phyloP scores from a whole-genome alignment of 1,284 basidiomycete genomes.

The Boletus semigastroideus region DNA sequence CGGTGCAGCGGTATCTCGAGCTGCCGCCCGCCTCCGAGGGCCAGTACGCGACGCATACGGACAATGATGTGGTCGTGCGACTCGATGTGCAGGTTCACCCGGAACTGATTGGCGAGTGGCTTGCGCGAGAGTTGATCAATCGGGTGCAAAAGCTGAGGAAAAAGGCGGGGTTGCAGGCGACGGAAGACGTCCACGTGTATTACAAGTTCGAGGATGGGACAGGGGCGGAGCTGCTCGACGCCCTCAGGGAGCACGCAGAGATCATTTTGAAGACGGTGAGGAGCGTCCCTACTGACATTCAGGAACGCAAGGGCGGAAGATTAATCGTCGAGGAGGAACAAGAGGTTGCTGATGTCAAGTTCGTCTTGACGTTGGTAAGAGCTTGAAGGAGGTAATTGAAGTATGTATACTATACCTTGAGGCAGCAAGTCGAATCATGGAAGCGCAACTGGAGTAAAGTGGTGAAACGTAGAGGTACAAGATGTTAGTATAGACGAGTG shows the following conservation, averaged over 20 bases:
- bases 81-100: constrained; percentile 88
- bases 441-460: neutral
- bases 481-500: constrained; percentile 22
- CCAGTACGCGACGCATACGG: constrained; percentile 84
- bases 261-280: constrained; percentile 79
- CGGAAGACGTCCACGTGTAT: constrained; percentile 92
- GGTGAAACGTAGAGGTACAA: constrained; percentile 33
- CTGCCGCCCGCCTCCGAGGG: constrained; percentile 57
- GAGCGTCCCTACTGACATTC: constrained; percentile 64
- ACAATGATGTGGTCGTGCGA: constrained; percentile 93
- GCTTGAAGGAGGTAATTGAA: constrained; percentile 13
- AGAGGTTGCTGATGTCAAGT: constrained; percentile 83
- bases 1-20: constrained; percentile 91
- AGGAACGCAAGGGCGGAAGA: constrained; percentile 47
- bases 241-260: constrained; percentile 70
- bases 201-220: constrained; percentile 78
- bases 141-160: constrained; percentile 96
- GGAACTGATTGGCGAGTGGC: constrained; percentile 86
- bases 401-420: constrained; percentile 23
- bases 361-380: constrained; percentile 63
- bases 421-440: constrained; percentile 1
- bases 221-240: constrained; percentile 67
- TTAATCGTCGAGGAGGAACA: constrained; percentile 80
- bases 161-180: constrained; percentile 91
- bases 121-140: constrained; percentile 89